Percentiles rank a stretch among this genome's conserved stretches.
phyloP scores from a whole-genome alignment of 2,329 filamentous ascomycete genomes.

The Botrytis pseudocinerea region DNA sequence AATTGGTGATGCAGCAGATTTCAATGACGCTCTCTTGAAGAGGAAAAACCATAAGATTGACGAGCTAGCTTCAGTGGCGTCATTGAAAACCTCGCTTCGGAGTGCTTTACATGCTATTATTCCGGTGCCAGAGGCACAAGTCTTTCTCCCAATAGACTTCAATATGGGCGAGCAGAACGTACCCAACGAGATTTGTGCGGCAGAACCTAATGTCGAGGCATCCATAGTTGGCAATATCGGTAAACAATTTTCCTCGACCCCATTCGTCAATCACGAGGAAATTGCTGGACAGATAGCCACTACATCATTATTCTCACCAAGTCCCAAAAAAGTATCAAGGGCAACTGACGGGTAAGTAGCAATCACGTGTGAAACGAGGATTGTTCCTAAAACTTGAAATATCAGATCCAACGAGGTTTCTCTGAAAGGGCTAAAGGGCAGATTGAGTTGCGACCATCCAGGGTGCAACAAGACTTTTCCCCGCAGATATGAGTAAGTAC shows the following conservation, averaged over 20 bases:
- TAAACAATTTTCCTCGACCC: background rate
- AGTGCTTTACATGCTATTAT: background rate
- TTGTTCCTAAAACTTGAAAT: background rate
- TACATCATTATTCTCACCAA: background rate
- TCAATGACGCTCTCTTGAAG: background rate
- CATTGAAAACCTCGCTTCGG: too few species aligned
- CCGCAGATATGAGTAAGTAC: background rate
- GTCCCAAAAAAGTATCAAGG: accelerated
- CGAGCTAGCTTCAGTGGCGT: background rate
- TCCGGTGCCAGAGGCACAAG: background rate
- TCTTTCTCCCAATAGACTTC: background rate
- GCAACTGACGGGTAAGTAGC: background rate
- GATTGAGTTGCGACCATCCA: background rate
- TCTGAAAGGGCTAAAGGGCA: accelerated
- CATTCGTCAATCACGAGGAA: background rate
- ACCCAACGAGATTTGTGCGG: background rate
- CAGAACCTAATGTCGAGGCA: background rate
- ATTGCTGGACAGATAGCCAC: background rate
- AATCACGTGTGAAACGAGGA: background rate
- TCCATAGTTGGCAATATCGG: background rate
- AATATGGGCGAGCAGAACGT: background rate
- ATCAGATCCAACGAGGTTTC: background rate
- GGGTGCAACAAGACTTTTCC: background rate
- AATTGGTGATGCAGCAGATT: background rate
- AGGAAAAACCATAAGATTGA: accelerated